phyloP scores from a whole-genome alignment of 352 stramenopile genomes.

The Hyaloperonospora brassicae region DNA sequence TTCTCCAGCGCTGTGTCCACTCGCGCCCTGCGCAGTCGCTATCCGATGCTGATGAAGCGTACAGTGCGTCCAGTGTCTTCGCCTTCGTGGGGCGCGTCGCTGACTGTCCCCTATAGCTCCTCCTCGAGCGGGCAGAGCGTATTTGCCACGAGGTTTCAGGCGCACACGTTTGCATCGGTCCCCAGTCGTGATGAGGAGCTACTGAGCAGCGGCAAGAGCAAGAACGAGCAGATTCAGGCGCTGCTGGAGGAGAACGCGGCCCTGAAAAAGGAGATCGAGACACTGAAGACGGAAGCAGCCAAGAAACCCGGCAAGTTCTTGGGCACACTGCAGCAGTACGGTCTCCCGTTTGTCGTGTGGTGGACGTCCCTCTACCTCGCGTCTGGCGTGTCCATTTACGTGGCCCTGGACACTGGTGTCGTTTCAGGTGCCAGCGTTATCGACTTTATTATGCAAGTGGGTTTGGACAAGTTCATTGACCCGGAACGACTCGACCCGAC shows the following conservation, averaged over 20 bases:
- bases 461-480: constrained; percentile 73
- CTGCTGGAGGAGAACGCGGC: constrained; percentile 68
- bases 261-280: constrained; percentile 61
- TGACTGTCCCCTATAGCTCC: neutral
- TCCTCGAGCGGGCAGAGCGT: constrained; percentile 13
- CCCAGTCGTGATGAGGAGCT: constrained; percentile 29
- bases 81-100: constrained; percentile 10
- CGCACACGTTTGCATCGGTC: constrained; percentile 47
- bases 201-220: constrained; percentile 21
- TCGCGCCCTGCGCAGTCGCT: constrained; percentile 11
- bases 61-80: constrained; percentile 14
- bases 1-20: constrained; percentile 16
- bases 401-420: constrained; percentile 61
- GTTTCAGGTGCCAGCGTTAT: constrained; percentile 72
- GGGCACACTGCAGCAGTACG: constrained; percentile 74
- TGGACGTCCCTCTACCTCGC: constrained; percentile 72
- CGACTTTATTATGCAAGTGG: constrained; percentile 75
- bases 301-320: constrained; percentile 77
- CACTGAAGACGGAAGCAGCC: constrained; percentile 33
- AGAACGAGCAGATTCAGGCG: constrained; percentile 57
- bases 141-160: constrained; percentile 29
- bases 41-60: constrained; percentile 15
- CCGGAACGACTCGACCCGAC: constrained; percentile 66
- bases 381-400: constrained; percentile 67
- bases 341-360: constrained; percentile 77